A percentile compares a stretch with the other conserved stretches of the same genome.
Evolutionary conservation across 495 filamentous ascomycete genomes (phyloP).

Genomic region (Aspergillus sclerotiicarbonarius): DNA sequence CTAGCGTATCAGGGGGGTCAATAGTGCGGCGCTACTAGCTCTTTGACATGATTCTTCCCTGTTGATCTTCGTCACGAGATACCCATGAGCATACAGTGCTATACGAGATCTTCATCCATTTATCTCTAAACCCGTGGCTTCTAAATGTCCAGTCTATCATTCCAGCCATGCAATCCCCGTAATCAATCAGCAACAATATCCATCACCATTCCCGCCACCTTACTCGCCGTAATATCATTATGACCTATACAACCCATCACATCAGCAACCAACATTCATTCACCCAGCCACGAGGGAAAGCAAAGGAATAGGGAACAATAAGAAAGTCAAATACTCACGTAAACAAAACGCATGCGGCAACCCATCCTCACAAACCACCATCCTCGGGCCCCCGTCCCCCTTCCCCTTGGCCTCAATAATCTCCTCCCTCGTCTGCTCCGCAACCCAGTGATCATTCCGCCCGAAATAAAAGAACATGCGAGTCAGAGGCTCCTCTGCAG

Average conservation of each 20-base stretch:
- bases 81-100: slow-evolving; percentile 18
- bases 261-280: slow-evolving; percentile 12
- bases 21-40: background rate
- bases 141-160: background rate
- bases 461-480: slow-evolving; percentile 81
- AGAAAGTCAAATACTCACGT: slow-evolving; percentile 46
- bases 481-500: slow-evolving; percentile 44
- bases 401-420: slow-evolving; percentile 58
- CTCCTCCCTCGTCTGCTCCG: slow-evolving; percentile 67
- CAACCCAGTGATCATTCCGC: slow-evolving; percentile 78
- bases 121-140: background rate
- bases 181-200: slow-evolving; percentile 38
- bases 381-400: slow-evolving; percentile 47
- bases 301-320: background rate
- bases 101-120: background rate
- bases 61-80: slow-evolving; percentile 16
- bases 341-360: slow-evolving; percentile 84
- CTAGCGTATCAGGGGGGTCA: slow-evolving; percentile 33
- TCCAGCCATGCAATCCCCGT: background rate
- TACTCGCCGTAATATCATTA: slow-evolving; percentile 63
- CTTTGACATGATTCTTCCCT: slow-evolving; percentile 1
- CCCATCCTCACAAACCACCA: slow-evolving; percentile 70
- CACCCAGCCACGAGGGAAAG: background rate
- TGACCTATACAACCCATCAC: slow-evolving; percentile 44
- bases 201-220: slow-evolving; percentile 59